These are phyloP conservation scores for Lactarius hatsudake DNA, from an alignment of 768 basidiomycete species.

Conservation along the genomic window DNA sequence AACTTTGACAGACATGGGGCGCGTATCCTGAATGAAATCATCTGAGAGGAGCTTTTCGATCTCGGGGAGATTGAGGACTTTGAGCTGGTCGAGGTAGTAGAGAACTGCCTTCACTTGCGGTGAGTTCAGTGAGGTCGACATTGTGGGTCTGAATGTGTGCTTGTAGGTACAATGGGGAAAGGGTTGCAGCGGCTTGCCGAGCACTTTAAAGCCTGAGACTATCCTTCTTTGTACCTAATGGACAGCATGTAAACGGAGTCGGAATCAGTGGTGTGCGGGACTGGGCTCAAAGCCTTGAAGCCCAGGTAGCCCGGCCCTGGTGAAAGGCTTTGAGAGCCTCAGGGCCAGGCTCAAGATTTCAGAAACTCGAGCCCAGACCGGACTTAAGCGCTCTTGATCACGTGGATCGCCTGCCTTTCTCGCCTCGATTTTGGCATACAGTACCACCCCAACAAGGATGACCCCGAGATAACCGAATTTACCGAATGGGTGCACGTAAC, in stretches of 20 bases:
- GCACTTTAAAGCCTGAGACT: neutral
- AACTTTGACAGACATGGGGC: neutral
- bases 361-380: too few species aligned
- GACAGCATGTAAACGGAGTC: neutral
- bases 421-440: too few species aligned
- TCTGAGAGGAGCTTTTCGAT: slow-evolving; percentile 4
- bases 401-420: too few species aligned
- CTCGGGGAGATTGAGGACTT: neutral
- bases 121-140: neutral
- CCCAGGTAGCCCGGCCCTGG: too few species aligned
- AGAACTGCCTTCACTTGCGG: slow-evolving; percentile 7
- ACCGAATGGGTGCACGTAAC: too few species aligned
- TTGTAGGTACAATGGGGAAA: neutral
- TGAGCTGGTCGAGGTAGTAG: slow-evolving; percentile 8
- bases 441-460: too few species aligned
- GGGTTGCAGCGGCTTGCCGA: neutral
- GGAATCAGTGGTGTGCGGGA: too few species aligned
- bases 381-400: too few species aligned
- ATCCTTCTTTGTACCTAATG: neutral
- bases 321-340: too few species aligned
- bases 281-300: too few species aligned
- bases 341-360: too few species aligned
- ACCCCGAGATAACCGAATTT: too few species aligned
- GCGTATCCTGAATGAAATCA: slow-evolving; percentile 16
- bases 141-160: neutral